Conservation (phyloP, 106 monocot genomes). For the Dactylorhiza incarnata region DNA sequence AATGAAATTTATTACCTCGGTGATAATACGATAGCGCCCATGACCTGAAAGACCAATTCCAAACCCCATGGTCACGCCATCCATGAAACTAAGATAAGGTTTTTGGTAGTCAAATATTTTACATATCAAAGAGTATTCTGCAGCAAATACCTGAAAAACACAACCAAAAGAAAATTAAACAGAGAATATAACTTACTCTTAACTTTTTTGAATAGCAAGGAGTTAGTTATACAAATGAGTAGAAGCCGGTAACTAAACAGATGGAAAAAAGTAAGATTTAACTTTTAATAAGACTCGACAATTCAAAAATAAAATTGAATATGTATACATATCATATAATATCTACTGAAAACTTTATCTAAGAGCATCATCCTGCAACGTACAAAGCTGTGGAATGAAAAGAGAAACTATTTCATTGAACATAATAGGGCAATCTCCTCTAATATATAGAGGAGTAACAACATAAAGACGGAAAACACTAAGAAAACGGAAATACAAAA, state of each 20-base stretch:
- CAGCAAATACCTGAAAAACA: slow-evolving; percentile 73
- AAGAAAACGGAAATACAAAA: no score
- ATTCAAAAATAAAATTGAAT: neutral
- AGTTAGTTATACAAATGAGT: neutral
- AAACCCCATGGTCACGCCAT: slow-evolving; percentile 99
- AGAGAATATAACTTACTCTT: neutral
- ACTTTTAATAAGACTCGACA: neutral
- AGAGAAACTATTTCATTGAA: no score
- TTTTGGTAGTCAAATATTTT: slow-evolving; percentile 76
- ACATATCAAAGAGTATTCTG: slow-evolving; percentile 95
- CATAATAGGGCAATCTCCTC: no score
- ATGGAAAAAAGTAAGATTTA: neutral
- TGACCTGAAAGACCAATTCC: slow-evolving; percentile 98
- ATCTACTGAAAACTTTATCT: neutral
- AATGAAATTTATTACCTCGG: slow-evolving; percentile 53
- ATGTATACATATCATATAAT: neutral
- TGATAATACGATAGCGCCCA: slow-evolving; percentile 80
- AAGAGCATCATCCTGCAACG: neutral
- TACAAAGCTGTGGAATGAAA: no score
- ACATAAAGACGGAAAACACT: no score
- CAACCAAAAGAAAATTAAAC: slow-evolving; percentile 2
- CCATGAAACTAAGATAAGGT: slow-evolving; percentile 92
- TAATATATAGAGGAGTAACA: no score
- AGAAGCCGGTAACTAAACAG: neutral
- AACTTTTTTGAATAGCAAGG: neutral